Base-by-base conservation (phyloP, 768 basidiomycete species). In the Pisolithus orientalis region DNA sequence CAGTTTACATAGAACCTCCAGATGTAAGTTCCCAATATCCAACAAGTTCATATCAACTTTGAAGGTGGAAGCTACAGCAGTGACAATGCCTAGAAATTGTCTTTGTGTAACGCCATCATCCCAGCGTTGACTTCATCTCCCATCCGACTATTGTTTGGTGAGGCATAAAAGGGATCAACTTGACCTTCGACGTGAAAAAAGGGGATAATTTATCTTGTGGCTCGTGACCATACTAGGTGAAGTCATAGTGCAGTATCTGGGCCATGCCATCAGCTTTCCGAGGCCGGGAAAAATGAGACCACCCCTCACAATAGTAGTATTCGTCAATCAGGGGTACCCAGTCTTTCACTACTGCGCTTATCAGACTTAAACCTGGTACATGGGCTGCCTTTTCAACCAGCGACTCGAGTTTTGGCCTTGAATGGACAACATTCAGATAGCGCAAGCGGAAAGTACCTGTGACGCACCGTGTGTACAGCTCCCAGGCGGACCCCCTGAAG, bases 261-360 rank as follows among this genome's bases (percentile, higher is more conserved):
- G 40, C 40, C 58, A 40, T 46, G 14, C 40, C 45, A 34, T 58
- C 29, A 59, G 50, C 27, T 44, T 31, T 14, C 39, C 7, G 39
- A 37, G 44, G 38, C 8, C 39, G 42, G 21, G 42, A 25, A 53
- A 25, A 24, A 37, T n/a, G 24, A 47, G 6, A 47, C 25, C 8
- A 40, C n/a, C 25, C 54, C 90, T 54, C 62, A 90, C 90, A 93
- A 75, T 93, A 93, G 72, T 93, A 85, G 71, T 93, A 93, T 63
- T 89, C 87, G 65, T 93, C 83, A 54, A 93, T 88, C 64, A 93
- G 70, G 17, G 90, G 91, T 57, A 93, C 82, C 90, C 91, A 93
- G 61, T 91, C 90, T 57, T 81, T 84, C 53, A 90, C 65, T 53
- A 93, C 70, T 25, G 83, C 79, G 57, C 87, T 75, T 39, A 90